A percentile compares a stretch with the other conserved stretches of the same genome.
phyloP scores from a whole-genome alignment of 306 rosid species.

The Delonix regia region DNA sequence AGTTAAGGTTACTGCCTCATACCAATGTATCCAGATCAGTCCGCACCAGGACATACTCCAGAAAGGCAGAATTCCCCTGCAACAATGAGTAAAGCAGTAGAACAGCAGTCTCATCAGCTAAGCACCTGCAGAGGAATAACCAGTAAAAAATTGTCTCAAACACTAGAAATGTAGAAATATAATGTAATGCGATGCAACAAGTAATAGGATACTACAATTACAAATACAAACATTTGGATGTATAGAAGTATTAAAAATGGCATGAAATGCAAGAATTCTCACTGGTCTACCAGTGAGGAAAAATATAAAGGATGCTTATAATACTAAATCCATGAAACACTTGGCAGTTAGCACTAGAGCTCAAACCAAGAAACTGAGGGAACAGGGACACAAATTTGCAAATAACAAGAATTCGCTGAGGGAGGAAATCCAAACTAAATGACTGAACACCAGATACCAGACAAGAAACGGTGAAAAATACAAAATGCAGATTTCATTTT shows the following conservation, averaged over 20 bases:
- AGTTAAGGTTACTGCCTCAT: slow-evolving; percentile 46
- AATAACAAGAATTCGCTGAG: not conserved
- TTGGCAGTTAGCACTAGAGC: slow-evolving; percentile 9
- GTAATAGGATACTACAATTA: not conserved
- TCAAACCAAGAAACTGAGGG: slow-evolving; percentile 24
- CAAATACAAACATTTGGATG: not conserved
- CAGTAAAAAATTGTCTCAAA: slow-evolving; percentile 16
- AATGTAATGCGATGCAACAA: slow-evolving; percentile 21
- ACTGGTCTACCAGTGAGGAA: slow-evolving; percentile 11
- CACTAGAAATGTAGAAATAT: not conserved
- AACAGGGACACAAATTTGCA: slow-evolving; percentile 4
- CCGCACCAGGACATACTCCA: slow-evolving; percentile 98
- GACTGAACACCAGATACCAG: slow-evolving; percentile 11
- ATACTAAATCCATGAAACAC: not conserved
- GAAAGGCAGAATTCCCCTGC: slow-evolving; percentile 93
- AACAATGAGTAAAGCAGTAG: slow-evolving; percentile 89
- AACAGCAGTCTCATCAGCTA: slow-evolving; percentile 94
- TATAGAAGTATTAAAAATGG: not conserved
- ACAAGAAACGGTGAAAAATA: not conserved
- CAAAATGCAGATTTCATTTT: not conserved
- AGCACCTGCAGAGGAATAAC: slow-evolving; percentile 61
- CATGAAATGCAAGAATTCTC: slow-evolving; percentile 9
- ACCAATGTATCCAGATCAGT: slow-evolving; percentile 98
- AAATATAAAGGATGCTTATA: not conserved
- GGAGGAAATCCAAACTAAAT: slow-evolving; percentile 2